Conservation (phyloP, 495 filamentous ascomycete genomes). For the Monascus purpureus region DNA sequence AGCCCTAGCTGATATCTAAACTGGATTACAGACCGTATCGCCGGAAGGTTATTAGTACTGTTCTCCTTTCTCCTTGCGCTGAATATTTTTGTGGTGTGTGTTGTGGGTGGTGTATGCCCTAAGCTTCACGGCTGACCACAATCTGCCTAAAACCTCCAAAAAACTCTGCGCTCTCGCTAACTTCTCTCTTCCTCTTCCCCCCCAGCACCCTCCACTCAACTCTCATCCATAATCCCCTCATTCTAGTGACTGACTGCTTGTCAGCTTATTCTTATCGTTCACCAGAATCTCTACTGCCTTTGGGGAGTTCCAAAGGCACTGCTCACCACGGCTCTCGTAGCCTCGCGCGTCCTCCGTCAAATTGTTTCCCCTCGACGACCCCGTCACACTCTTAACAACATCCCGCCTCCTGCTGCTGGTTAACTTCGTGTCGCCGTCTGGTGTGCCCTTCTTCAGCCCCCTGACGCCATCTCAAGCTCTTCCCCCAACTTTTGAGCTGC, state of each 20-base stretch:
- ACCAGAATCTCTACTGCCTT: slow-evolving; percentile 19
- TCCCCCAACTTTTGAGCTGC: slow-evolving; percentile 67
- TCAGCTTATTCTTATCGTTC: background rate
- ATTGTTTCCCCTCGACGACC: slow-evolving; percentile 52
- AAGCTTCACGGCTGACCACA: too few relatives aligned
- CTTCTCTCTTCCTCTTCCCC: too few relatives aligned
- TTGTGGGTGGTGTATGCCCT: too few relatives aligned
- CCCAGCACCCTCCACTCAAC: background rate
- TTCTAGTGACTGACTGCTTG: background rate
- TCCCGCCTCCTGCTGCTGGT: slow-evolving; percentile 60
- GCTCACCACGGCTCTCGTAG: slow-evolving; percentile 57
- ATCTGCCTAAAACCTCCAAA: too few relatives aligned
- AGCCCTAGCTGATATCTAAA: too few relatives aligned
- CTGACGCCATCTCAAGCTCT: slow-evolving; percentile 40
- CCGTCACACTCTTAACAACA: slow-evolving; percentile 52
- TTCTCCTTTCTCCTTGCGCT: too few relatives aligned
- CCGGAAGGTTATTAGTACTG: too few relatives aligned
- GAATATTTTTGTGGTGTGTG: too few relatives aligned
- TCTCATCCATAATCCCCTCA: background rate
- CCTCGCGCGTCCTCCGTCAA: slow-evolving; percentile 58
- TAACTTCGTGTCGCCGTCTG: slow-evolving; percentile 36
- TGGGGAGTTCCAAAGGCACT: slow-evolving; percentile 55
- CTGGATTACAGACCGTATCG: too few relatives aligned
- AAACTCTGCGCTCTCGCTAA: too few relatives aligned
- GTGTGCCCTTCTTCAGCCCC: slow-evolving; percentile 35